Evolutionary conservation across 2,329 filamentous ascomycete species (phyloP).

Genomic region (Colletotrichum euphorbiae): DNA sequence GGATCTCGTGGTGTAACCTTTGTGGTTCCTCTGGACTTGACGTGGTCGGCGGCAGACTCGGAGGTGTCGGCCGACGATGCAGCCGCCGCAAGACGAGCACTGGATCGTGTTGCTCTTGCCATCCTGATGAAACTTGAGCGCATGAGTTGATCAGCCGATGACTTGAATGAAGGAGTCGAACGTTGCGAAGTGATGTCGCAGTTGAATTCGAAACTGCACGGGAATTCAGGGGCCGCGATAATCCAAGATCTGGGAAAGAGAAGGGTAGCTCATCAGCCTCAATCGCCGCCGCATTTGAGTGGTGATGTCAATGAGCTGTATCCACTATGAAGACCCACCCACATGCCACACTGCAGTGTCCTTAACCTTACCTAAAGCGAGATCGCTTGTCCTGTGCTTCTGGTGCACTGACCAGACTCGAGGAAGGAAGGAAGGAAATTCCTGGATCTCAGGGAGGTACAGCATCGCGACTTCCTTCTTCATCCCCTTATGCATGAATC

Average conservation of each 20-base stretch:
- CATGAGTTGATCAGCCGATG: background rate
- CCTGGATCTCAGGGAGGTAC: background rate
- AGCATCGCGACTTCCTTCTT: conserved; percentile 13
- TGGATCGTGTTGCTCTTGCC: conserved; percentile 39
- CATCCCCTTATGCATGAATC: background rate
- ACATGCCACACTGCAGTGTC: too few species aligned
- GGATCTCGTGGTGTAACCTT: background rate
- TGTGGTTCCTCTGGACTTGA: background rate
- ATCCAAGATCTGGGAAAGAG: conserved; percentile 5
- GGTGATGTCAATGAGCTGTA: conserved; percentile 39
- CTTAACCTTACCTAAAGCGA: background rate
- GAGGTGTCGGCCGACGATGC: background rate
- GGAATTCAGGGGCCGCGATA: background rate
- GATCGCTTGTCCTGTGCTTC: conserved; percentile 4
- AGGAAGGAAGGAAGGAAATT: background rate
- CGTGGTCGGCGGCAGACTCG: background rate
- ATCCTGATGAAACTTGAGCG: background rate
- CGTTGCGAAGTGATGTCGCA: background rate
- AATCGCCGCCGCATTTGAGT: conserved; percentile 22
- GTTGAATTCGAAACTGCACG: conserved; percentile 1
- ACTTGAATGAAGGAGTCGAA: background rate
- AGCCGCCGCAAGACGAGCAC: conserved; percentile 29
- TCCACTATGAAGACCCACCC: background rate
- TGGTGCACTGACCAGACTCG: background rate
- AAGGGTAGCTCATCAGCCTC: conserved; percentile 13